Percentiles rank a stretch among this genome's conserved stretches.
Conservation (phyloP, 1,284 basidiomycete genomes). For the Pulveroboletus sp. region DNA sequence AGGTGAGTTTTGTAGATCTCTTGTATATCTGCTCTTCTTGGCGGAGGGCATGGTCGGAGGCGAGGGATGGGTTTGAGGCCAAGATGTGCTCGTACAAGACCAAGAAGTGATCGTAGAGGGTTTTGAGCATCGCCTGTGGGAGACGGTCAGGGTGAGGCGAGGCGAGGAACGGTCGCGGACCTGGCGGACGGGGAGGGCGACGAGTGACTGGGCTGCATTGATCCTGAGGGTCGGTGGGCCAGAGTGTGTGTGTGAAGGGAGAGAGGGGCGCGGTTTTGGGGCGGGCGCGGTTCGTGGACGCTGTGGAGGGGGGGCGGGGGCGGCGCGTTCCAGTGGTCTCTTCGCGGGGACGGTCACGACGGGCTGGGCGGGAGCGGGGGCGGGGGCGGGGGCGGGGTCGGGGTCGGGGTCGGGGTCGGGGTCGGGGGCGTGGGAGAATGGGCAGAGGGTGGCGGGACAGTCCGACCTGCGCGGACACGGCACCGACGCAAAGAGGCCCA, state of each 20-base stretch:
- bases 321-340: slow-evolving; percentile 23
- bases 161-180: slow-evolving; percentile 32
- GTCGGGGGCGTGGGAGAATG: slow-evolving; percentile 57
- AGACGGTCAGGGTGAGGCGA: slow-evolving; percentile 3
- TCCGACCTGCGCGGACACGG: slow-evolving; percentile 54
- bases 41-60: slow-evolving; percentile 68
- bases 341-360: slow-evolving; percentile 30
- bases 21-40: slow-evolving; percentile 78
- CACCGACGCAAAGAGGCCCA: slow-evolving; percentile 55
- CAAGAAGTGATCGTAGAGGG: slow-evolving; percentile 63
- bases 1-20: slow-evolving; percentile 69
- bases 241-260: slow-evolving; percentile 33
- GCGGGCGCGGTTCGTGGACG: slow-evolving; percentile 48
- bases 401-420: slow-evolving; percentile 26
- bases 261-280: slow-evolving; percentile 32
- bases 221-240: slow-evolving; percentile 66
- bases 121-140: slow-evolving; percentile 65
- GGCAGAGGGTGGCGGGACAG: slow-evolving; percentile 48
- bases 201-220: slow-evolving; percentile 59
- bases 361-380: too few relatives aligned
- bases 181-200: slow-evolving; percentile 70
- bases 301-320: slow-evolving; percentile 50
- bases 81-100: slow-evolving; percentile 58
- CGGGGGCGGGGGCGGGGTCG: slow-evolving; percentile 28
- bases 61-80: slow-evolving; percentile 50